Percentiles rank a stretch among this genome's conserved stretches.
phyloP scores from a whole-genome alignment of 345 rosid species.

The Populus pruinosa region DNA sequence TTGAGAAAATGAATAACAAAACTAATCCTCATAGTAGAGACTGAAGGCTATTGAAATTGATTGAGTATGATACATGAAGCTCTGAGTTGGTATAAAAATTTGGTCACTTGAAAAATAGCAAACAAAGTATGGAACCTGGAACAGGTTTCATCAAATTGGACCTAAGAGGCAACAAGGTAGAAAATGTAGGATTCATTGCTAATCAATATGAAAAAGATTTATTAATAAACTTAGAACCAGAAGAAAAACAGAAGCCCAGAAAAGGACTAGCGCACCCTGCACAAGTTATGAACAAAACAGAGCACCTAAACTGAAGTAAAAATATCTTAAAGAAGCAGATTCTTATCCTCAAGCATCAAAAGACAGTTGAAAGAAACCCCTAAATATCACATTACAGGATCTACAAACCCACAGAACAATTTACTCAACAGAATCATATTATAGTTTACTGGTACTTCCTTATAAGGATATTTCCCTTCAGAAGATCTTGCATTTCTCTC shows the following conservation, averaged over 20 bases:
- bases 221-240: background rate
- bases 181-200: background rate
- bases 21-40: background rate
- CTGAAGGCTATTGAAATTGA: background rate
- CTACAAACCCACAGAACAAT: background rate
- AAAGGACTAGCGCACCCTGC: background rate
- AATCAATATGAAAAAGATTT: background rate
- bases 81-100: background rate
- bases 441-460: background rate
- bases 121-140: background rate
- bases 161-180: background rate
- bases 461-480: background rate
- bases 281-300: background rate
- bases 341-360: background rate
- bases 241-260: background rate
- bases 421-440: background rate
- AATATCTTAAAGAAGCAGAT: background rate
- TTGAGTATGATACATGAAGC: background rate
- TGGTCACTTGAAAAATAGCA: slow-evolving; percentile 3
- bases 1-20: background rate
- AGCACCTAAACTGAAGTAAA: background rate
- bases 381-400: background rate
- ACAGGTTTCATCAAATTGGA: background rate
- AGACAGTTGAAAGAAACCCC: background rate
- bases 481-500: background rate